phyloP scores from a whole-genome alignment of 345 rosid genomes.

The Sisymbrium irio region DNA sequence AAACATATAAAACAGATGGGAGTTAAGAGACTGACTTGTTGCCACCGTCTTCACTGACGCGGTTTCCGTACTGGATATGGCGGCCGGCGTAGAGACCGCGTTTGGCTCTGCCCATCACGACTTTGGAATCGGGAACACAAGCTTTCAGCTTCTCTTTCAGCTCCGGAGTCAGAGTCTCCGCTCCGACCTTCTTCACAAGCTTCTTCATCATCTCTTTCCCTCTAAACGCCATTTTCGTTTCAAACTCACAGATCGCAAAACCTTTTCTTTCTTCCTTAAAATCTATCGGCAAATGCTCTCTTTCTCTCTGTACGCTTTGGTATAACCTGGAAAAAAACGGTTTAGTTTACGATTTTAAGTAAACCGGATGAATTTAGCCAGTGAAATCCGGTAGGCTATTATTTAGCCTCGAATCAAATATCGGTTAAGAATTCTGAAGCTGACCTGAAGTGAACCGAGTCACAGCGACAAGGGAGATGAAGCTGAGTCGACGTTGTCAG shows the following conservation, averaged over 20 bases:
- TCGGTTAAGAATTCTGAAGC: neutral
- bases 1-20: neutral
- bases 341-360: neutral
- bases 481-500: neutral
- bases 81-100: slow-evolving; percentile 90
- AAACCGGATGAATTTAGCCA: neutral
- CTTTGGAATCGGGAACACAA: slow-evolving; percentile 62
- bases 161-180: slow-evolving; percentile 55
- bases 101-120: slow-evolving; percentile 82
- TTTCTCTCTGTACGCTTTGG: neutral
- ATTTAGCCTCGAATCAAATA: neutral
- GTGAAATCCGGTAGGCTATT: neutral
- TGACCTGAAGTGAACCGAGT: neutral
- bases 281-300: slow-evolving; percentile 12
- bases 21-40: slow-evolving; percentile 53
- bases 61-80: slow-evolving; percentile 90
- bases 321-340: neutral
- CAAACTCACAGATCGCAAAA: slow-evolving; percentile 16
- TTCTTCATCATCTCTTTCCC: slow-evolving; percentile 91
- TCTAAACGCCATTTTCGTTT: slow-evolving; percentile 63
- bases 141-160: slow-evolving; percentile 61
- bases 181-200: slow-evolving; percentile 65
- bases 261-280: neutral
- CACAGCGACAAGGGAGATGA: neutral
- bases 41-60: slow-evolving; percentile 89